phyloP scores from a whole-genome alignment of 192 early-diverging fungal genomes.

The Backusella morwellensis region DNA sequence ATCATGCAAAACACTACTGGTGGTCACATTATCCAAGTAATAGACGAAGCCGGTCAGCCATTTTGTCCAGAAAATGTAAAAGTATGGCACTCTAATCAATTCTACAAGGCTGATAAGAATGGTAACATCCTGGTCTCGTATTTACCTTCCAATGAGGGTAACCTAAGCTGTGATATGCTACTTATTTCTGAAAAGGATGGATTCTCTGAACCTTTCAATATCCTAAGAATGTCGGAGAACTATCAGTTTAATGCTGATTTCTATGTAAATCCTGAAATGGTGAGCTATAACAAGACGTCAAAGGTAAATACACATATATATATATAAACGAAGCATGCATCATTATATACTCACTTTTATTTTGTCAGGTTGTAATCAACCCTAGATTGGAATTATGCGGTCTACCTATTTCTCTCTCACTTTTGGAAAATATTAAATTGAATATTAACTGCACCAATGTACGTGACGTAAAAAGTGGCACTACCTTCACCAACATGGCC shows the following conservation, averaged over 20 bases:
- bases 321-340: neutral
- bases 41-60: constrained; percentile 39
- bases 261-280: constrained; percentile 41
- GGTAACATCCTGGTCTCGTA: constrained; percentile 47
- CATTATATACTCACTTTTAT: neutral
- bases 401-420: constrained; percentile 22
- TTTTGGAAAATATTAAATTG: constrained; percentile 40
- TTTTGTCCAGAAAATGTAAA: constrained; percentile 14
- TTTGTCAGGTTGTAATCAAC: constrained; percentile 18
- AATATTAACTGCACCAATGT: constrained; percentile 15
- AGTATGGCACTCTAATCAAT: constrained; percentile 38
- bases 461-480: constrained; percentile 16
- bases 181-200: constrained; percentile 31
- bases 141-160: neutral
- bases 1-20: constrained; percentile 40
- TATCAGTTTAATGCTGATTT: constrained; percentile 37
- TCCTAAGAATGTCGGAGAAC: constrained; percentile 23
- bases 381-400: constrained; percentile 18
- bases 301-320: constrained; percentile 24
- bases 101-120: constrained; percentile 40
- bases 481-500: constrained; percentile 17
- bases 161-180: neutral
- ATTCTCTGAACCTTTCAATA: constrained; percentile 31
- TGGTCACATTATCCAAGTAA: constrained; percentile 42
- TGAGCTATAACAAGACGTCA: constrained; percentile 27